phyloP scores from a whole-genome alignment of 78 protist species.

The Trichosphaerium sp. region DNA sequence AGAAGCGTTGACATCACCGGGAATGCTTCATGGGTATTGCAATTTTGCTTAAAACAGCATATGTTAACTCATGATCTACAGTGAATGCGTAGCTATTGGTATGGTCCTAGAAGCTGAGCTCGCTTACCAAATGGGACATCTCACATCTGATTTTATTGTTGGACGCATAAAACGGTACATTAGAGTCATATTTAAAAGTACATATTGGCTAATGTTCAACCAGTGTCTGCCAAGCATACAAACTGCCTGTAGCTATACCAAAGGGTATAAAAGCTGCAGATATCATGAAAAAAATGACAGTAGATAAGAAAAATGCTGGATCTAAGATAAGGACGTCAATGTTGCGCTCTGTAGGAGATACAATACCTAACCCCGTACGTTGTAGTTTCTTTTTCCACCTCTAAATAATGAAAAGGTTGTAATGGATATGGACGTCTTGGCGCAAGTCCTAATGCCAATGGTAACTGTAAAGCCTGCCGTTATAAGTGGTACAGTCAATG shows the following conservation, averaged over 20 bases:
- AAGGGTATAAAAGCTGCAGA: not conserved
- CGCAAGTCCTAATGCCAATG: not conserved
- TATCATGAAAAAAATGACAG: slow-evolving; percentile 41
- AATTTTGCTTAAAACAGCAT: too few species aligned
- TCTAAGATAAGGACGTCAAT: slow-evolving; percentile 5
- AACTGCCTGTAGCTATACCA: slow-evolving; percentile 10
- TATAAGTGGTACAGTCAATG: slow-evolving; percentile 2
- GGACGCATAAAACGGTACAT: slow-evolving; percentile 2
- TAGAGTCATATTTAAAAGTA: not conserved
- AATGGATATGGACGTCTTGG: not conserved
- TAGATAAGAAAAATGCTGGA: slow-evolving; percentile 58
- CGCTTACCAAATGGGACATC: slow-evolving; percentile 15
- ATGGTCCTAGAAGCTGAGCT: slow-evolving; percentile 32
- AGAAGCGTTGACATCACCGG: slow-evolving; percentile 54
- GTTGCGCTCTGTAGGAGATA: slow-evolving; percentile 13
- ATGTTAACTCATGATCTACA: slow-evolving; percentile 25
- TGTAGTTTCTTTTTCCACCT: too few species aligned
- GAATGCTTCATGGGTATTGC: slow-evolving; percentile 43
- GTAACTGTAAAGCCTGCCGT: not conserved
- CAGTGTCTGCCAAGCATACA: slow-evolving; percentile 7
- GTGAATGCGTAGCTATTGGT: slow-evolving; percentile 65
- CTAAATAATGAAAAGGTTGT: not conserved
- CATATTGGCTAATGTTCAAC: not conserved
- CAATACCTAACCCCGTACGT: slow-evolving; percentile 6
- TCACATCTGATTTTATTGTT: not conserved